phyloP scores from a whole-genome alignment of 495 filamentous ascomycete genomes.

The Penicillium canariense region DNA sequence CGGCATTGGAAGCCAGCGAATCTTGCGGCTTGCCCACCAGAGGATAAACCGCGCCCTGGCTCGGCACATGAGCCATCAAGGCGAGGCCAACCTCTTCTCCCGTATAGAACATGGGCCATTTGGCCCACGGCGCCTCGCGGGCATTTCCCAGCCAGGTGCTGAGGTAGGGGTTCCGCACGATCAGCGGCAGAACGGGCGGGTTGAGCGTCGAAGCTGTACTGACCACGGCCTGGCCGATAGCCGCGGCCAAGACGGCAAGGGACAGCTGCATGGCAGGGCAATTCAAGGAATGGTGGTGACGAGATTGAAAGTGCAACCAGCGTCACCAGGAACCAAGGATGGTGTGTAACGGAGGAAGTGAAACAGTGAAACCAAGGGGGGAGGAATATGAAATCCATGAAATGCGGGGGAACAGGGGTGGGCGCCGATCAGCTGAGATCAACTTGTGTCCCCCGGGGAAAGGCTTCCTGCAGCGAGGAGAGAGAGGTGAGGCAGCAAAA shows the following conservation, averaged over 20 bases:
- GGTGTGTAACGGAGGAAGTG: conserved; percentile 11
- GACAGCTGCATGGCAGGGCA: conserved; percentile 34
- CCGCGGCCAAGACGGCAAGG: conserved; percentile 33
- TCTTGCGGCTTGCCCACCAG: conserved; percentile 86
- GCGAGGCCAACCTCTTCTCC: conserved; percentile 82
- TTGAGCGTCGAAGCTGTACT: conserved; percentile 51
- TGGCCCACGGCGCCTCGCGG: conserved; percentile 78
- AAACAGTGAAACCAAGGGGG: conserved; percentile 9
- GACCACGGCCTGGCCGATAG: conserved; percentile 36
- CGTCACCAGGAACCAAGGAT: conserved; percentile 2
- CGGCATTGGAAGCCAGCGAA: conserved; percentile 52
- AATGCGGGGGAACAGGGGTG: conserved; percentile 23
- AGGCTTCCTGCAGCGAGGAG: not conserved
- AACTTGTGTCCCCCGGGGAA: no score
- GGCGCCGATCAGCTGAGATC: conserved; percentile 1
- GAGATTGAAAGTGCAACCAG: not conserved
- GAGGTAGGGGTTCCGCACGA: conserved; percentile 89
- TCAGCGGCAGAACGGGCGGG: conserved; percentile 81
- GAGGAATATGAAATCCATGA: conserved; percentile 20
- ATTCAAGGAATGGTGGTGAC: conserved; percentile 1
- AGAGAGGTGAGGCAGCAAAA: not conserved
- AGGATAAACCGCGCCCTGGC: conserved; percentile 72
- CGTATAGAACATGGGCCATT: conserved; percentile 95
- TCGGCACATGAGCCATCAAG: conserved; percentile 73
- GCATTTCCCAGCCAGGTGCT: conserved; percentile 84